Evolutionary conservation across 495 filamentous ascomycete species (phyloP).

Genomic region (Pyrenula massariospora): DNA sequence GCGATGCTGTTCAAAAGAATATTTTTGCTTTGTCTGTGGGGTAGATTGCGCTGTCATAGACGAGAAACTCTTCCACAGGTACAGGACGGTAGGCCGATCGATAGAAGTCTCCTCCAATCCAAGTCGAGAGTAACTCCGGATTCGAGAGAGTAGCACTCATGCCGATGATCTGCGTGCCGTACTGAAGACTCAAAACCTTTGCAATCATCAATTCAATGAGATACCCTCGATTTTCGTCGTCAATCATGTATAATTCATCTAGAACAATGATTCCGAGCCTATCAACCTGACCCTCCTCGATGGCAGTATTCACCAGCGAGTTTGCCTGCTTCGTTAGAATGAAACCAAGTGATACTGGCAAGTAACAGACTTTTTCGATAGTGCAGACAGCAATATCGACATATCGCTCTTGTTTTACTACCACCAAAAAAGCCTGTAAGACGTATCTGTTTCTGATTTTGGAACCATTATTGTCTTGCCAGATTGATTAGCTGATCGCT

Average conservation of each 20-base stretch:
- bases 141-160: slow-evolving; percentile 83
- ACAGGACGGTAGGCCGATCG: slow-evolving; percentile 64
- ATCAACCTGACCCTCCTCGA: slow-evolving; percentile 58
- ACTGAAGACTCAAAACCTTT: slow-evolving; percentile 59
- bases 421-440: slow-evolving; percentile 70
- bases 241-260: slow-evolving; percentile 75
- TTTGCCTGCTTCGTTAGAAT: slow-evolving; percentile 46
- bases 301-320: slow-evolving; percentile 61
- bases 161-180: slow-evolving; percentile 62
- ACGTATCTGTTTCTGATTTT: slow-evolving; percentile 32
- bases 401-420: slow-evolving; percentile 48
- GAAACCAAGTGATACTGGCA: slow-evolving; percentile 3
- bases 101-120: slow-evolving; percentile 63
- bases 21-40: slow-evolving; percentile 47
- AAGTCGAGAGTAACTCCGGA: slow-evolving; percentile 52
- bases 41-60: slow-evolving; percentile 65
- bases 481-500: slow-evolving; percentile 5
- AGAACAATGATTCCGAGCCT: slow-evolving; percentile 59
- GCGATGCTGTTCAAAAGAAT: slow-evolving; percentile 49
- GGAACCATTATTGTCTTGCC: slow-evolving; percentile 20
- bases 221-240: slow-evolving; percentile 70
- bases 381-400: slow-evolving; percentile 76
- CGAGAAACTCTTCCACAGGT: slow-evolving; percentile 63
- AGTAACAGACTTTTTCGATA: slow-evolving; percentile 59
- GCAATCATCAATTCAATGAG: slow-evolving; percentile 71